phyloP scores from a whole-genome alignment of 495 filamentous ascomycete species.

The Talaromyces borbonicus region DNA sequence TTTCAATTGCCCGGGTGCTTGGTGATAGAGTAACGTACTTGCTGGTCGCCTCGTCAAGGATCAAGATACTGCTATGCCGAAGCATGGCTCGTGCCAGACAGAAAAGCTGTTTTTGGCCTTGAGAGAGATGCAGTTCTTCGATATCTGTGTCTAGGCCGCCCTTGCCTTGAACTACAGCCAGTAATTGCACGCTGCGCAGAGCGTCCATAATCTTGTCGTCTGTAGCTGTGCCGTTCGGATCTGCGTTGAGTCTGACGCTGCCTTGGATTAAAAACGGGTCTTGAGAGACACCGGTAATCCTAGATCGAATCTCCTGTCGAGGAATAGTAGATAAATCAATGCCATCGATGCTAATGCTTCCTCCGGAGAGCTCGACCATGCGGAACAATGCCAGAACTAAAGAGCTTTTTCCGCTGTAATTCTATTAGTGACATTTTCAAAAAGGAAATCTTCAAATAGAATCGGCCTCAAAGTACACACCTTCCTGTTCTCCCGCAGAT shows the following conservation, averaged over 20 bases:
- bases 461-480: too few species aligned
- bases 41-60: conserved; percentile 37
- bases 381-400: conserved; percentile 43
- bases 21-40: conserved; percentile 16
- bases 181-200: conserved; percentile 31
- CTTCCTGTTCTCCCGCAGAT: conserved; percentile 42
- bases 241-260: conserved; percentile 31
- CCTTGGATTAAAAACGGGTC: conserved; percentile 45
- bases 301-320: conserved; percentile 35
- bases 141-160: conserved; percentile 36
- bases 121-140: conserved; percentile 32
- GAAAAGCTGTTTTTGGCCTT: conserved; percentile 51
- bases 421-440: too few species aligned
- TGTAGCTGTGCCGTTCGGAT: conserved; percentile 22
- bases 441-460: too few species aligned
- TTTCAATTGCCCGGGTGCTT: conserved; percentile 13
- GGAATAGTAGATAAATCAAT: conserved; percentile 37
- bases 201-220: conserved; percentile 28
- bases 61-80: conserved; percentile 27
- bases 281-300: conserved; percentile 46
- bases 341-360: conserved; percentile 38
- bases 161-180: conserved; percentile 24
- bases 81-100: conserved; percentile 47
- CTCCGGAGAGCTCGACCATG: conserved; percentile 37
- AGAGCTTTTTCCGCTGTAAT: conserved; percentile 37